Evolutionary conservation across 2,329 filamentous ascomycete species (phyloP), one percentile per base, ranked within the genome.

Genomic region (Claviceps humidiphila): DNA sequence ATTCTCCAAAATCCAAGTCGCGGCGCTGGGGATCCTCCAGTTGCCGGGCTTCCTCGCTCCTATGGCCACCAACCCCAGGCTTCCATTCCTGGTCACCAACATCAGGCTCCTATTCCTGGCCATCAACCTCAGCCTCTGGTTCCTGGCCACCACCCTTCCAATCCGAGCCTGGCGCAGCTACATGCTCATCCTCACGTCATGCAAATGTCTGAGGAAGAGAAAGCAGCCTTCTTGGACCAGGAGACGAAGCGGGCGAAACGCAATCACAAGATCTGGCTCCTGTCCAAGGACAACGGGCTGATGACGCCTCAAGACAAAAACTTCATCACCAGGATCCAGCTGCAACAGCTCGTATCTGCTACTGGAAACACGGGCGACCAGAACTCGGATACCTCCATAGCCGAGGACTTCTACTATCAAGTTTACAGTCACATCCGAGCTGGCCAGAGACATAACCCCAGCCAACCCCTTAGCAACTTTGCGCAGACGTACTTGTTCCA

Each of bases 291-390:
- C 61, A 98, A 98, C 63, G 93, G 93, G 24, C 72, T 98, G 55
- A 98, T 98, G 93, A 98, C 93, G 4, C 93, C 93, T 0, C 91
- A 97, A 64, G 93, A 98, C 70, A 98, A 98, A 76, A 98, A 96
- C 66, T 98, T 97, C 69, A 95, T 98, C 59, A 97, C 93, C 5
- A 84, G 93, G 17, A 98, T 98, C 58, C 93, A 98, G 66, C 77
- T 98, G 50, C 93, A 98, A 70, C 93, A 98, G 66, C 78, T 98
- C 39, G 88, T 98, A 51, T 84, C 91, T 11, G 90, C 93, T 8
- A 95, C 89, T 24, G 91, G 91, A 9, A 93, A 89, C 61, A 79
- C 89, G 4, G 84, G 84, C 51, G 89, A 95, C 56, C 78, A 84
- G 46, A 85, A 85, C 46, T 81, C 82, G 0, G 90, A 97, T 63